Base-by-base conservation (phyloP, 257 asterid species). In the Solanum rostratum region DNA sequence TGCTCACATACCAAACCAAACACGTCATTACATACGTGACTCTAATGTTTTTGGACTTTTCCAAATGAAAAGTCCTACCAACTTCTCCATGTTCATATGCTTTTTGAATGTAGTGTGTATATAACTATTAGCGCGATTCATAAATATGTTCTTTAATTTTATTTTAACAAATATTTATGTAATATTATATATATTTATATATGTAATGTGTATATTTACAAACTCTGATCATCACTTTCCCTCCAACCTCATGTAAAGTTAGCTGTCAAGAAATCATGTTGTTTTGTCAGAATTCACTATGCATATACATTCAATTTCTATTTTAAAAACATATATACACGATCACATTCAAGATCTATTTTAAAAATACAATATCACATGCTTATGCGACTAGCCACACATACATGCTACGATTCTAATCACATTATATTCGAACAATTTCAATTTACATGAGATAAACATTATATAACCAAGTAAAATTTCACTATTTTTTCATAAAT, bases 211-310 rank as follows among this genome's bases (percentile, higher is more conserved):
- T 33, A 33, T 33, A 33, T 33, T 33, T 33, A 33, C 3, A 33
- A 4, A 33, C 1, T 33, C 6, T 33, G 4, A 5, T 33, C 39
- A 33, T 0, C 4, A 33, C 1, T 33, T 33, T 33, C 1, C 6
- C 6, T 4, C 0, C 6, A 57, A n/a, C 3, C 14, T 57, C 6
- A 20, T n/a, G 4, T 0, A 20, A 0, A 55, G 2, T 55, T 55
- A 0, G 10, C 10, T 57, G 0, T 57, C 10, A 6, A 0, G 3
- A 57, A 57, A 6, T 57, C 1, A 18, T 53, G 9, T 0, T n/a
- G 0, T 1, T 0, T 19, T 2, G 24, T 19, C 2, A 19, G 2
- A 19, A 22, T 3, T 57, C 7, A 3, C 3, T 0, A n/a, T n/a
- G 3, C 7, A 4, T 33, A 12, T 4, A 11, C 18, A 5, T 10